These are phyloP conservation scores for Hylodesmum podocarpum DNA, from an alignment of 306 rosid species.

Conservation along the genomic window DNA sequence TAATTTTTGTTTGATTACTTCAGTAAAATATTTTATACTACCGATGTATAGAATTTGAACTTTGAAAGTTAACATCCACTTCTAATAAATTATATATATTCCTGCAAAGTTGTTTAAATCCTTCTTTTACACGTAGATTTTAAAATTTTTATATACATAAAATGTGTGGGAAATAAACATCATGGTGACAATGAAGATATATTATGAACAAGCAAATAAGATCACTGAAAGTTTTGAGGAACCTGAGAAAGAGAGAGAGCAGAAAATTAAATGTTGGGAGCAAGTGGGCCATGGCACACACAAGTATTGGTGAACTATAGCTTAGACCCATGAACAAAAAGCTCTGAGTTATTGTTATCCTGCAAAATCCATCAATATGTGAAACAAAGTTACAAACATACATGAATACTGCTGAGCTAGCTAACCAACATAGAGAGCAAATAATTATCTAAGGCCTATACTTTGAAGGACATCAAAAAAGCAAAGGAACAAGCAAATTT, in stretches of 20 bases:
- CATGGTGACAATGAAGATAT: neutral
- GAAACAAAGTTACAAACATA: neutral
- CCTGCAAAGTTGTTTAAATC: neutral
- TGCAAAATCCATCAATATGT: constrained; percentile 37
- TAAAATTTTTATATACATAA: neutral
- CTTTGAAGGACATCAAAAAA: neutral
- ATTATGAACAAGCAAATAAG: neutral
- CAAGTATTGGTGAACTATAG: constrained; percentile 77
- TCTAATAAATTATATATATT: neutral
- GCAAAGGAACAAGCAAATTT: no score
- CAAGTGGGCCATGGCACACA: constrained; percentile 71
- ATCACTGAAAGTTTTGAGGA: neutral
- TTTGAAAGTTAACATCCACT: neutral
- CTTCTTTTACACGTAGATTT: neutral
- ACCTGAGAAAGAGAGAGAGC: constrained; percentile 64
- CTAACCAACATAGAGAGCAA: no score
- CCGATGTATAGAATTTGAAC: no score
- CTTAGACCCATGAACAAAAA: constrained; percentile 63
- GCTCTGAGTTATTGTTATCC: constrained; percentile 68
- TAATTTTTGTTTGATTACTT: no score
- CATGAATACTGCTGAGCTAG: neutral
- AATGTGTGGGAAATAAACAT: neutral
- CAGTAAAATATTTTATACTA: no score
- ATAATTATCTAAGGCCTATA: neutral
- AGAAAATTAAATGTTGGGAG: constrained; percentile 63